These are phyloP conservation scores for Penicillium paradoxum DNA, from an alignment of 495 filamentous ascomycete genomes.

Conservation along the genomic window DNA sequence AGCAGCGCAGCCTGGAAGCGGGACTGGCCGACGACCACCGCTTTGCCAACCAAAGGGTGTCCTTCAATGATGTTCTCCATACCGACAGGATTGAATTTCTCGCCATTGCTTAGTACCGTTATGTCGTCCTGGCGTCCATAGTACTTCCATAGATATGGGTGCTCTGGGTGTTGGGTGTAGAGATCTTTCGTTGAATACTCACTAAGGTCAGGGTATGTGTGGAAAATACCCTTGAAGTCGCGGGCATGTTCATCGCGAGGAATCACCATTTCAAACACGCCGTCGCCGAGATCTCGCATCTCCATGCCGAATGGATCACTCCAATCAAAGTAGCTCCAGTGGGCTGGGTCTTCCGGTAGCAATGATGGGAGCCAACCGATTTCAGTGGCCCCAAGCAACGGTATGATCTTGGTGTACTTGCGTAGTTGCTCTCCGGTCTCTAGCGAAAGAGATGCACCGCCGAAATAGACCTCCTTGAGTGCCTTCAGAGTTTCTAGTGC, in stretches of 20 bases:
- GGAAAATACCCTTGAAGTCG: slow-evolving; percentile 47
- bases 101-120: slow-evolving; percentile 39
- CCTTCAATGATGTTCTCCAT: slow-evolving; percentile 30
- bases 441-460: slow-evolving; percentile 18
- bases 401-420: slow-evolving; percentile 11
- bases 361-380: slow-evolving; percentile 20
- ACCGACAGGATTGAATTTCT: slow-evolving; percentile 40
- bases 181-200: slow-evolving; percentile 56
- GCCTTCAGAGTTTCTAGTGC: slow-evolving; percentile 10
- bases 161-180: slow-evolving; percentile 38
- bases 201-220: slow-evolving; percentile 48
- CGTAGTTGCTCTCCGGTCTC: slow-evolving; percentile 14
- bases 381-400: slow-evolving; percentile 17
- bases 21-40: slow-evolving; percentile 33
- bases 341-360: slow-evolving; percentile 27
- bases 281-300: slow-evolving; percentile 36
- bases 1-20: slow-evolving; percentile 34
- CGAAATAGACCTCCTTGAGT: slow-evolving; percentile 18
- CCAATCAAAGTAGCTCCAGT: slow-evolving; percentile 52
- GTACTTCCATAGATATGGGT: slow-evolving; percentile 29
- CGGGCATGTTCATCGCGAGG: slow-evolving; percentile 4
- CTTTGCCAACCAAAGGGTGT: slow-evolving; percentile 24
- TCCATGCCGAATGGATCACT: slow-evolving; percentile 42
- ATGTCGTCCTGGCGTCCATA: slow-evolving; percentile 37
- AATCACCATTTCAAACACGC: slow-evolving; percentile 40